Evolutionary conservation across 805 yeast genomes (phyloP).

Genomic region (Wickerhamiella cacticola): DNA sequence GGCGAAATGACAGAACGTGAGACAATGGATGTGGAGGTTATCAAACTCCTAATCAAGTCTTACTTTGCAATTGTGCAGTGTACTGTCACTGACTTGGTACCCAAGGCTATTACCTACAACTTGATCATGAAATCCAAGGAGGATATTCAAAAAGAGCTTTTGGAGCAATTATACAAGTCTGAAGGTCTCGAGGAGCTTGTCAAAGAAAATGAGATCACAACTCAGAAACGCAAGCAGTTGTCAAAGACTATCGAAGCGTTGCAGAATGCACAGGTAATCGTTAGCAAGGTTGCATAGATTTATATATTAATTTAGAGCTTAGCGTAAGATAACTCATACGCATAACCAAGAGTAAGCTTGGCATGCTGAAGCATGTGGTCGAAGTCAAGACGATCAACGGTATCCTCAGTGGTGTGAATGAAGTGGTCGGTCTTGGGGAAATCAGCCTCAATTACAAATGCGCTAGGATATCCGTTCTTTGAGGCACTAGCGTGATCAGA

Average conservation of each 20-base stretch:
- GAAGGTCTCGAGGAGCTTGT: constrained; percentile 64
- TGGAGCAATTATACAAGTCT: constrained; percentile 74
- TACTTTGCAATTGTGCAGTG: constrained; percentile 88
- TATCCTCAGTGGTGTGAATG: constrained; percentile 70
- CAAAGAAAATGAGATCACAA: constrained; percentile 81
- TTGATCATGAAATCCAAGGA: constrained; percentile 69
- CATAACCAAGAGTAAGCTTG: constrained; percentile 61
- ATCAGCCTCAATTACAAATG: constrained; percentile 70
- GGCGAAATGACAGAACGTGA: constrained; percentile 91
- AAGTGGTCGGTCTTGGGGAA: constrained; percentile 51
- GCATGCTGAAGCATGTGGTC: constrained; percentile 72
- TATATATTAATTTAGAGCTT: background rate
- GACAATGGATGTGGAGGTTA: constrained; percentile 90
- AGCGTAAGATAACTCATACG: constrained; percentile 44
- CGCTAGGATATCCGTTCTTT: constrained; percentile 71
- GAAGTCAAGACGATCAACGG: constrained; percentile 66
- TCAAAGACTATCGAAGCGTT: constrained; percentile 89
- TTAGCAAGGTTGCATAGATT: constrained; percentile 25
- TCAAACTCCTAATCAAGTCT: constrained; percentile 77
- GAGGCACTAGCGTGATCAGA: constrained; percentile 85
- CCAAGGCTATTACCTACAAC: constrained; percentile 89
- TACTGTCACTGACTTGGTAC: constrained; percentile 84
- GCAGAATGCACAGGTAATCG: constrained; percentile 80
- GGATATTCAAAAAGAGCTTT: constrained; percentile 80
- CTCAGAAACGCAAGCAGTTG: constrained; percentile 90